Evolutionary conservation across 495 filamentous ascomycete genomes (phyloP), one percentile per base, ranked within the genome.

Genomic region (Hapsidospora chrysogenum): DNA sequence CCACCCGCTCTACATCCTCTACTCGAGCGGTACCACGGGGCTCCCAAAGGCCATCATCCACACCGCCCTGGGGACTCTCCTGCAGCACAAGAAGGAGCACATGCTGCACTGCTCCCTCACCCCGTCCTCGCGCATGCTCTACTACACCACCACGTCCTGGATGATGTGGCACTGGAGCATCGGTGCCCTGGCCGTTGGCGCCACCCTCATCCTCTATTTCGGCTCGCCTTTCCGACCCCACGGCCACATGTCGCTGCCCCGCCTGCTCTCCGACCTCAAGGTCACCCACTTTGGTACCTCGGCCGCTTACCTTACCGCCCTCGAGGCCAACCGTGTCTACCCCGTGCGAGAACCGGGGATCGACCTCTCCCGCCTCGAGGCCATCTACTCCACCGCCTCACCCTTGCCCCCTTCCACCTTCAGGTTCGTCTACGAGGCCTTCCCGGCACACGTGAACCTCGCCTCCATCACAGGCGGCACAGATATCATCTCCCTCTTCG

Each of bases 131-230:
- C 63, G 72, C 2, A 31, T 39, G 29, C 37, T 39, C 58, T 92
- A 89, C 56, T 93, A 83, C 50, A 92, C 85, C 2, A 93, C 85
- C 2, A 76, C 72, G 19, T 92, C 85, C 3, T 89, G 80, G 84
- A 89, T 92, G 85, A 94, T 93, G 85, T 89, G 84, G 80, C 85
- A 93, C 52, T 93, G 85, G 85, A 72, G 85, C 29, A 72, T 92
- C 14, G 86, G 81, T 4, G 82, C 71, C 0, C 68, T 93, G 7
- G 78, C 82, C 9, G 74, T 69, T 35, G 85, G 85, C 37, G 67
- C 78, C 5, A 86, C 82, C 1, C 63, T 93, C 27, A 68, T 93
- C 15, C 65, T 92, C 3, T 95, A 95, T 53, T 80, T 89, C 41
- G 85, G 85, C 20, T 89, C 81, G 0, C 85, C 85, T 13, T 93